Conservation (phyloP, 495 filamentous ascomycete species). For the Hypoxylon cercidicola region DNA sequence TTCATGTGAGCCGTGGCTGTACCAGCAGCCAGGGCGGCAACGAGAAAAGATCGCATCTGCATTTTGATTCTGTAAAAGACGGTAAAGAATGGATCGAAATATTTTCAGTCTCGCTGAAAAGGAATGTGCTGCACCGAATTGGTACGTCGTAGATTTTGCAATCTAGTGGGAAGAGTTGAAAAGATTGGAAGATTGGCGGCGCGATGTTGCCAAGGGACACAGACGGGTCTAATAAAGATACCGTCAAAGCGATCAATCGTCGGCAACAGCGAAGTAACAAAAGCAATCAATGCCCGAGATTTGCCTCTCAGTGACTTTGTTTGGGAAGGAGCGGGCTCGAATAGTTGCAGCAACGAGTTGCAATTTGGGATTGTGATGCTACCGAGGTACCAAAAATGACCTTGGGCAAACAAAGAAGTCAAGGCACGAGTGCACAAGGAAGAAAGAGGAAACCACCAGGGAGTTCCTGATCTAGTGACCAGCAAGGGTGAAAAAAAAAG, state of each 20-base stretch:
- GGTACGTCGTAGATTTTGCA: slow-evolving; percentile 29
- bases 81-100: slow-evolving; percentile 6
- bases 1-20: slow-evolving; percentile 66
- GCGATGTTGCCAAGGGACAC: slow-evolving; percentile 16
- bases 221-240: slow-evolving; percentile 20
- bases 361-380: slow-evolving; percentile 17
- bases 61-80: slow-evolving; percentile 40
- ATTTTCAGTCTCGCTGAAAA: slow-evolving; percentile 22
- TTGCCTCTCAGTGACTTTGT: slow-evolving; percentile 27
- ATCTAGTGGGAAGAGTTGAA: slow-evolving; percentile 13
- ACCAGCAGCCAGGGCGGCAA: slow-evolving; percentile 48
- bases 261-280: slow-evolving; percentile 27
- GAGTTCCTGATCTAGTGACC: slow-evolving; percentile 39
- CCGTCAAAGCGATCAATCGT: slow-evolving; percentile 3
- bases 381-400: slow-evolving; percentile 33
- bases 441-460: slow-evolving; percentile 37
- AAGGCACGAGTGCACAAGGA: slow-evolving; percentile 30
- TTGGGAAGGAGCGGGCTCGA: slow-evolving; percentile 7
- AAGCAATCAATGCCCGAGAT: slow-evolving; percentile 4
- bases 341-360: slow-evolving; percentile 15
- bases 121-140: slow-evolving; percentile 30
- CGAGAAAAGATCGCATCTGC: slow-evolving; percentile 46
- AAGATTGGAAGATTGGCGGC: slow-evolving; percentile 7
- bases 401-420: slow-evolving; percentile 33
- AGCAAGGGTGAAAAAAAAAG: slow-evolving; percentile 31